These are phyloP conservation scores for Nannizziopsis arthrosporioides DNA, from an alignment of 2,329 filamentous ascomycete genomes.

Conservation along the genomic window DNA sequence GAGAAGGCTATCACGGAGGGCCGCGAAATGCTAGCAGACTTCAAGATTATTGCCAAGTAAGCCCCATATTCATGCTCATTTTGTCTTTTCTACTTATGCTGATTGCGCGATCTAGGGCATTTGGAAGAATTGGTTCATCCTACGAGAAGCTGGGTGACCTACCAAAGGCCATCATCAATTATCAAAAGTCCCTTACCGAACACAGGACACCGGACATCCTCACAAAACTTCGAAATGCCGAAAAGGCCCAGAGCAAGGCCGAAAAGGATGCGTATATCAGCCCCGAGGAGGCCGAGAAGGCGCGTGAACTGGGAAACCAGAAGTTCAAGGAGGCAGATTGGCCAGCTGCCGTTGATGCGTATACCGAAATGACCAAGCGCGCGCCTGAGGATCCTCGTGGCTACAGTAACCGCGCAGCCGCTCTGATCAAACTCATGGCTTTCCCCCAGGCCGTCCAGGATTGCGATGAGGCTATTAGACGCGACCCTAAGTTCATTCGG, in stretches of 20 bases:
- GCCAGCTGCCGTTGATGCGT: constrained; percentile 87
- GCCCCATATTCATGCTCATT: constrained; percentile 14
- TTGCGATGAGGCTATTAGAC: constrained; percentile 82
- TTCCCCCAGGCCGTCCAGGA: constrained; percentile 90
- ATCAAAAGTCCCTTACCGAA: constrained; percentile 87
- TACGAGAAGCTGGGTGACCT: constrained; percentile 85
- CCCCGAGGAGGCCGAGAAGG: constrained; percentile 85
- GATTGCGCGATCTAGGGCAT: constrained; percentile 44
- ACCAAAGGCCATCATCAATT: constrained; percentile 69
- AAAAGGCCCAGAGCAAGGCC: constrained; percentile 70
- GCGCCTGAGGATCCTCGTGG: constrained; percentile 84
- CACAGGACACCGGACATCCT: constrained; percentile 92
- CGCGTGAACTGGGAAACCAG: constrained; percentile 84
- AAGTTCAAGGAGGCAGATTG: constrained; percentile 97
- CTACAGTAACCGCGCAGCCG: constrained; percentile 93
- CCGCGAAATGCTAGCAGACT: constrained; percentile 80
- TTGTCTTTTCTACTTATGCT: constrained; percentile 6
- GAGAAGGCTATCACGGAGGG: constrained; percentile 82
- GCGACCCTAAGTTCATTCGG: constrained; percentile 82
- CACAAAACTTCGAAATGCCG: constrained; percentile 77
- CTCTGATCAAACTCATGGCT: constrained; percentile 90
- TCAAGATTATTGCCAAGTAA: constrained; percentile 92
- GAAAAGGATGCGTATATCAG: constrained; percentile 75
- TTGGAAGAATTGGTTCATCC: constrained; percentile 82
- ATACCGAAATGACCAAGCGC: constrained; percentile 94